A percentile compares a stretch with the other conserved stretches of the same genome.
phyloP scores from a whole-genome alignment of 2,329 filamentous ascomycete species.

The Thielaviopsis cerberus region DNA sequence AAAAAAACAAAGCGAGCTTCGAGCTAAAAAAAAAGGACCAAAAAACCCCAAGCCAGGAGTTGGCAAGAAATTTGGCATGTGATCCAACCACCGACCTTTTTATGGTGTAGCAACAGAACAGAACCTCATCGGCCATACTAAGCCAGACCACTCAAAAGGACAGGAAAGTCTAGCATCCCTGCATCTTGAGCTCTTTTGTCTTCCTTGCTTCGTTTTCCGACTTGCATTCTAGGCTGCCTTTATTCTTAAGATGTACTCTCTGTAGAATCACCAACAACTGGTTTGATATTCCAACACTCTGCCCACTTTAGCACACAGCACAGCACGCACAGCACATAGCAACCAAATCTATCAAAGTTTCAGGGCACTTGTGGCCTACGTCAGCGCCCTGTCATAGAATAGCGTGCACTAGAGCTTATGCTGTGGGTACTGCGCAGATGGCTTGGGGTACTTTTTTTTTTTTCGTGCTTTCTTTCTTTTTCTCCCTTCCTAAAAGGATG shows the following conservation, averaged over 20 bases:
- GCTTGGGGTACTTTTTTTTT: background rate
- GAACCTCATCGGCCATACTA: no score
- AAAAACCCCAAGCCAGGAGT: background rate
- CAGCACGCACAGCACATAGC: no score
- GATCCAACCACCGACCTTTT: background rate
- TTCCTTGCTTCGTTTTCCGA: no score
- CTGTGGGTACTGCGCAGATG: background rate
- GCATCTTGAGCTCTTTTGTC: no score
- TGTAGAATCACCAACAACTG: no score
- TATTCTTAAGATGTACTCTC: no score
- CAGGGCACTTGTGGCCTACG: no score
- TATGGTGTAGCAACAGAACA: background rate
- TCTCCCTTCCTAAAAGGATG: background rate
- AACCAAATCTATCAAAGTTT: no score
- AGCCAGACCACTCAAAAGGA: background rate
- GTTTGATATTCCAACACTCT: background rate
- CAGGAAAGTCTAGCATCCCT: background rate
- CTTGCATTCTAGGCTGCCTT: no score
- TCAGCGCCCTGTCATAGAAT: no score
- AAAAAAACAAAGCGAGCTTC: background rate
- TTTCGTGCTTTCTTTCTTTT: background rate
- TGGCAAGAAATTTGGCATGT: slow-evolving; percentile 1
- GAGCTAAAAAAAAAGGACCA: background rate
- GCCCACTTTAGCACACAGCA: no score
- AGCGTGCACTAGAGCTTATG: background rate